Conservation (phyloP, 2,329 filamentous ascomycete species). For the Raffaelea deltoideospora region DNA sequence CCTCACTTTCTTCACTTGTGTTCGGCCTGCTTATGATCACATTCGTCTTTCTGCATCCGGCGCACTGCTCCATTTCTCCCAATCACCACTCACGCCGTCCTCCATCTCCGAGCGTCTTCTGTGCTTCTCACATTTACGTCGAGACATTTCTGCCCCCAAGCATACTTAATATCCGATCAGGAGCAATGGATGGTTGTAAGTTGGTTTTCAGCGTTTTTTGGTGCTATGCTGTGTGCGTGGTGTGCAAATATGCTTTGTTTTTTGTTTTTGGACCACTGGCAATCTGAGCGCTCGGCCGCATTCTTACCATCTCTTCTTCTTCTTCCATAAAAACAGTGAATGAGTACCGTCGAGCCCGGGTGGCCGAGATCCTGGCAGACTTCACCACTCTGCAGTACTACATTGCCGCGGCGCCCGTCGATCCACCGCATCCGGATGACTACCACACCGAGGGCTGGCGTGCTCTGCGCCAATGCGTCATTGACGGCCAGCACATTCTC, state of each 20-base stretch:
- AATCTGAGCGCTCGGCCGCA: too few species aligned
- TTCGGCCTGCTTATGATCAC: too few species aligned
- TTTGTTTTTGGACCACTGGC: too few species aligned
- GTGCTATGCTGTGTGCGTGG: too few species aligned
- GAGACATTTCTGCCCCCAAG: too few species aligned
- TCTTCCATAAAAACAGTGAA: constrained; percentile 30
- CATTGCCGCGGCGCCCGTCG: constrained; percentile 40
- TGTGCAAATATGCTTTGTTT: too few species aligned
- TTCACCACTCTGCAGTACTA: constrained; percentile 47
- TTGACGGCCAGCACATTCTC: constrained; percentile 50
- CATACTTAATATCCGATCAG: too few species aligned
- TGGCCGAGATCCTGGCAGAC: constrained; percentile 46
- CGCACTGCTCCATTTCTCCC: too few species aligned
- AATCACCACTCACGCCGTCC: too few species aligned
- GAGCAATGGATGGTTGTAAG: constrained; percentile 12
- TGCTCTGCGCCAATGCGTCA: constrained; percentile 42
- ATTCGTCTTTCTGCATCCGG: too few species aligned
- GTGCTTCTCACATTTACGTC: too few species aligned
- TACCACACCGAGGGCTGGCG: constrained; percentile 51
- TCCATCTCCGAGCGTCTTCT: too few species aligned
- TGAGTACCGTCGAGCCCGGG: constrained; percentile 40
- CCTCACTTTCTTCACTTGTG: not conserved
- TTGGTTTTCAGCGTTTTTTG: not conserved
- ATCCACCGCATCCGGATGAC: constrained; percentile 40
- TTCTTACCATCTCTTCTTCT: not conserved